These are phyloP conservation scores for Stropharia rugosoannulata DNA, from an alignment of 768 basidiomycete species.

Conservation along the genomic window DNA sequence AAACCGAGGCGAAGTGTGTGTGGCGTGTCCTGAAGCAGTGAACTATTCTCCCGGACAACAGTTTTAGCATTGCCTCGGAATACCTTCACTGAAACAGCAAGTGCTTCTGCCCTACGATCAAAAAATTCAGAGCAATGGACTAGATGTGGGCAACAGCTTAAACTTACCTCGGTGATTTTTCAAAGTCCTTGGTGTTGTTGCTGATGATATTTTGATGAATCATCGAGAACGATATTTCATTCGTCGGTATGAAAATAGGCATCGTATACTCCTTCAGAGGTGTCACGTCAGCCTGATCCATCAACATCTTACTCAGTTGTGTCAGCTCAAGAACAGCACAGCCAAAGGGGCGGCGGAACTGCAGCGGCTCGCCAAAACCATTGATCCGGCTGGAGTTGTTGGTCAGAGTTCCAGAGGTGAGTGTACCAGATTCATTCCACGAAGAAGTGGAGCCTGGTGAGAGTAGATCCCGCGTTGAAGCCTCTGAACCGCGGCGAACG, in stretches of 20 bases:
- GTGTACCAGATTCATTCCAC: slow-evolving; percentile 16
- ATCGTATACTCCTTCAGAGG: slow-evolving; percentile 76
- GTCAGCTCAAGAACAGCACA: slow-evolving; percentile 90
- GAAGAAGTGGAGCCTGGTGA: slow-evolving; percentile 16
- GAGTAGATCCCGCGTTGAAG: slow-evolving; percentile 36
- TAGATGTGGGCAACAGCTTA: background rate
- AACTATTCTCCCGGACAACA: slow-evolving; percentile 81
- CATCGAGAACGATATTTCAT: slow-evolving; percentile 87
- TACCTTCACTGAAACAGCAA: slow-evolving; percentile 82
- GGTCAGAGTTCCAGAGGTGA: background rate
- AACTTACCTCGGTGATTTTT: slow-evolving; percentile 75
- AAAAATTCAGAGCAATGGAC: slow-evolving; percentile 4
- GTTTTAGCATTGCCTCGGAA: slow-evolving; percentile 81
- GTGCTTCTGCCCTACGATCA: slow-evolving; percentile 69
- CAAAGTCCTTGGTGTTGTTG: slow-evolving; percentile 73
- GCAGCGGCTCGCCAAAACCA: slow-evolving; percentile 34
- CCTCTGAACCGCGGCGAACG: slow-evolving; percentile 55
- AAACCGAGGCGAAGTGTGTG: slow-evolving; percentile 88
- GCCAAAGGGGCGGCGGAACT: slow-evolving; percentile 89
- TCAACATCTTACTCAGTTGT: slow-evolving; percentile 66
- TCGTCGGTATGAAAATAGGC: slow-evolving; percentile 83
- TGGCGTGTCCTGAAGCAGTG: slow-evolving; percentile 77
- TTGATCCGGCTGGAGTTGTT: slow-evolving; percentile 21
- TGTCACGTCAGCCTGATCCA: slow-evolving; percentile 63
- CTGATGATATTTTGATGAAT: slow-evolving; percentile 94